Conservation (phyloP, 1,284 basidiomycete species). For the Moesziomyces antarcticus region DNA sequence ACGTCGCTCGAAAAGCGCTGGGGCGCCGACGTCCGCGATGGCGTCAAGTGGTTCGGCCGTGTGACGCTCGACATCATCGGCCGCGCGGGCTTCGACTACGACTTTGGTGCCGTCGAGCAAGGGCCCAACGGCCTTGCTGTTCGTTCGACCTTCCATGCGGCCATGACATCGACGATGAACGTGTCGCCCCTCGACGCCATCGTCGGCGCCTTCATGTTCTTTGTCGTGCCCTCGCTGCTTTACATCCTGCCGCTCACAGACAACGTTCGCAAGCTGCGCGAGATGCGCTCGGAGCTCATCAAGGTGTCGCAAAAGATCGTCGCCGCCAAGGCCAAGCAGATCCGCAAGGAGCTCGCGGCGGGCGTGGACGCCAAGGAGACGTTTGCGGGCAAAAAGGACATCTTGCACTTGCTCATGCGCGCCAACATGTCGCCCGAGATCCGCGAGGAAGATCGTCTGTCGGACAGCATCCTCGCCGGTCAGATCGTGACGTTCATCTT, state of each 20-base stretch:
- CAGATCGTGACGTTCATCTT: conserved; percentile 63
- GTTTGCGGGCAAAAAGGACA: conserved; percentile 48
- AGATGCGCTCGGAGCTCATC: conserved; percentile 47
- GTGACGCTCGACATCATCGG: conserved; percentile 54
- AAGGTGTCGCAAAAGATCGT: conserved; percentile 44
- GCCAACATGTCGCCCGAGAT: conserved; percentile 53
- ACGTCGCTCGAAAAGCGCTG: conserved; percentile 32
- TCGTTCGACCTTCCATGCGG: conserved; percentile 42
- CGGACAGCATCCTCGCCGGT: conserved; percentile 51
- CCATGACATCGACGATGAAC: conserved; percentile 52
- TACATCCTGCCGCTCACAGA: conserved; percentile 47
- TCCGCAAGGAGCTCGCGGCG: conserved; percentile 43
- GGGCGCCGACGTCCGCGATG: conserved; percentile 31
- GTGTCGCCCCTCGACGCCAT: conserved; percentile 37
- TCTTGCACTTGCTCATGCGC: conserved; percentile 46
- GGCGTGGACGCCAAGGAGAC: conserved; percentile 46
- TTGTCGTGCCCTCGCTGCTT: conserved; percentile 45
- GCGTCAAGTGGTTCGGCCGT: conserved; percentile 46
- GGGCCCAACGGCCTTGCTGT: conserved; percentile 47
- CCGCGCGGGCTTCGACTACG: conserved; percentile 49
- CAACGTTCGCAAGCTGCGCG: conserved; percentile 39
- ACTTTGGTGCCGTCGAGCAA: conserved; percentile 48
- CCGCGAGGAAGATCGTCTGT: conserved; percentile 31
- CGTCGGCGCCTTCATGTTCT: conserved; percentile 48
- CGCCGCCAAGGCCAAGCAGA: conserved; percentile 32